Conservation (phyloP, 192 early-diverging fungal species). For the Rhizoclosmatium sp. region DNA sequence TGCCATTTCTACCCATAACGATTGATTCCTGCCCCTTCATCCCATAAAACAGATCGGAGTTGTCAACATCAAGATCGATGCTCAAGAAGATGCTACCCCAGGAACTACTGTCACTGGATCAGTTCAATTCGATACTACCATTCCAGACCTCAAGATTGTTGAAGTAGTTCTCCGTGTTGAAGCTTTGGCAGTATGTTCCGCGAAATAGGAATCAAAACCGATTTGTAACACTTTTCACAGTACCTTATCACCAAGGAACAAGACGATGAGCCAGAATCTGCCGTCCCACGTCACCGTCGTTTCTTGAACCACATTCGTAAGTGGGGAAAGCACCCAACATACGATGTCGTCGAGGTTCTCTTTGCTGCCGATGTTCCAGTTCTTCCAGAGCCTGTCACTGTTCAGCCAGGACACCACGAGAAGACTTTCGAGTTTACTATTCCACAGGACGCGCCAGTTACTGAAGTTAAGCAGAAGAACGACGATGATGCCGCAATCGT, state of each 20-base stretch:
- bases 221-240: too few relatives aligned
- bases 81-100: neutral
- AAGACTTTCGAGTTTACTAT: slow-evolving; percentile 1
- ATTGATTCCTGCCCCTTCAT: neutral
- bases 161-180: too few relatives aligned
- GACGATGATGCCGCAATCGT: neutral
- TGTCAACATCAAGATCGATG: slow-evolving; percentile 1
- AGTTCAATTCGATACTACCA: slow-evolving; percentile 23
- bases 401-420: slow-evolving; percentile 11
- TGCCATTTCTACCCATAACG: too few relatives aligned
- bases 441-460: slow-evolving; percentile 4
- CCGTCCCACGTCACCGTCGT: neutral
- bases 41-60: neutral
- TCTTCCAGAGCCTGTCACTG: too few relatives aligned
- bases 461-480: neutral
- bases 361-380: too few relatives aligned
- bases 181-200: too few relatives aligned
- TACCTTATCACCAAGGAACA: neutral
- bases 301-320: neutral
- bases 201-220: too few relatives aligned
- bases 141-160: neutral
- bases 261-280: neutral
- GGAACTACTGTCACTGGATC: neutral
- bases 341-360: too few relatives aligned
- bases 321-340: neutral